These are phyloP conservation scores for Boletus subcaerulescens DNA, from an alignment of 768 basidiomycete species.

Conservation along the genomic window DNA sequence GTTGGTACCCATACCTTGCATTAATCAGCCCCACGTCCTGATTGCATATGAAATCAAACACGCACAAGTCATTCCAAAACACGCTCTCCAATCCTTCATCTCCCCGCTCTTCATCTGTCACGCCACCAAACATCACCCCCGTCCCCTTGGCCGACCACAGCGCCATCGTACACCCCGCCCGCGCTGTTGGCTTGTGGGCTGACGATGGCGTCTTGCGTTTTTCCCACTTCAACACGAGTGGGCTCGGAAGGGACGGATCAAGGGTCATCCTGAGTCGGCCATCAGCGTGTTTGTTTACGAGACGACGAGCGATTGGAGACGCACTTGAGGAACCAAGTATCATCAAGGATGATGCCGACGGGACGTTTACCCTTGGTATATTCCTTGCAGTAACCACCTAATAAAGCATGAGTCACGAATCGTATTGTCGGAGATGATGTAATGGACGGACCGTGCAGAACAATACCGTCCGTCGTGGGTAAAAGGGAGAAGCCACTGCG, in stretches of 20 bases:
- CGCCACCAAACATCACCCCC: constrained; percentile 84
- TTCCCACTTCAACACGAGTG: constrained; percentile 77
- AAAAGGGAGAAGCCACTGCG: constrained; percentile 86
- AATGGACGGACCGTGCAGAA: constrained; percentile 61
- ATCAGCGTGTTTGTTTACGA: not conserved
- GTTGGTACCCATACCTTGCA: constrained; percentile 75
- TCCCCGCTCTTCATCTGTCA: constrained; percentile 79
- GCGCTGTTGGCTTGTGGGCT: constrained; percentile 52
- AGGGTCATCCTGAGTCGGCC: constrained; percentile 30
- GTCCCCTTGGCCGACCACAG: constrained; percentile 66
- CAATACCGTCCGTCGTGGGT: constrained; percentile 69
- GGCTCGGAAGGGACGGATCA: constrained; percentile 20
- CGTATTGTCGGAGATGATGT: not conserved
- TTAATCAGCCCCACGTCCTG: not conserved
- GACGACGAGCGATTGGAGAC: constrained; percentile 11
- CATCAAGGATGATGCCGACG: constrained; percentile 83
- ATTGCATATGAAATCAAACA: not conserved
- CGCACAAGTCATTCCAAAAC: constrained; percentile 80
- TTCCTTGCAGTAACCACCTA: constrained; percentile 90
- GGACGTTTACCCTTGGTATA: constrained; percentile 83
- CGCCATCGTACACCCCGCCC: constrained; percentile 87
- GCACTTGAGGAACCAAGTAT: constrained; percentile 84
- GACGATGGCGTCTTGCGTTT: constrained; percentile 70
- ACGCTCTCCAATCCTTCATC: constrained; percentile 84
- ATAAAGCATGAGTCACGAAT: not conserved